These are phyloP conservation scores for Punctularia strigosozonata DNA, from an alignment of 768 basidiomycete genomes.

Conservation along the genomic window DNA sequence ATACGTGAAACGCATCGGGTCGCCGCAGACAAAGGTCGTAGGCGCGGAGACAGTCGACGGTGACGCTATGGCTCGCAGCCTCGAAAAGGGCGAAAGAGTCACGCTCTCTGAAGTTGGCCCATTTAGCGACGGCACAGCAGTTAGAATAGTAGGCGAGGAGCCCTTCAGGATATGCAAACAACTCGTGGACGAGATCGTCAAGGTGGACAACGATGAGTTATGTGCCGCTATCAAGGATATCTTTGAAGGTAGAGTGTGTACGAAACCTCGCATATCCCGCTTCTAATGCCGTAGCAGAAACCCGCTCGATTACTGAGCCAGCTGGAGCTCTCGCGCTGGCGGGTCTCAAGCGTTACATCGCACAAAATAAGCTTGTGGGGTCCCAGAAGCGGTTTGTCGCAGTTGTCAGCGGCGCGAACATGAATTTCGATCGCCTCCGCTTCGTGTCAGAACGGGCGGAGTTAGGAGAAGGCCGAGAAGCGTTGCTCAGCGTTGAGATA, in stretches of 20 bases:
- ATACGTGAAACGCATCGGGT: slow-evolving; percentile 89
- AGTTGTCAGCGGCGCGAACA: slow-evolving; percentile 92
- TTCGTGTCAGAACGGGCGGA: slow-evolving; percentile 99
- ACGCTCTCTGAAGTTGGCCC: slow-evolving; percentile 85
- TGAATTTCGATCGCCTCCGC: slow-evolving; percentile 94
- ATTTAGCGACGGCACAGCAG: slow-evolving; percentile 96
- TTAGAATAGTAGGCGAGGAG: slow-evolving; percentile 90
- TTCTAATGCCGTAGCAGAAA: slow-evolving; percentile 40
- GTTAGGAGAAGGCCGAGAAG: slow-evolving; percentile 91
- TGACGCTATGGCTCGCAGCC: slow-evolving; percentile 83
- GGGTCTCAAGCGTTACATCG: slow-evolving; percentile 81
- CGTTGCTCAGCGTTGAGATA: slow-evolving; percentile 85
- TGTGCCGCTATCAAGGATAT: slow-evolving; percentile 99
- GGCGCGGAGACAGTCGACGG: slow-evolving; percentile 95
- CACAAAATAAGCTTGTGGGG: slow-evolving; percentile 69
- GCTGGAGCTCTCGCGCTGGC: slow-evolving; percentile 90
- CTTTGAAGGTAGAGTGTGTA: slow-evolving; percentile 68
- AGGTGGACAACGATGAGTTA: slow-evolving; percentile 90
- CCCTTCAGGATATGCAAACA: slow-evolving; percentile 87
- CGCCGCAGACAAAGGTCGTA: slow-evolving; percentile 65
- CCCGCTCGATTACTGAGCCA: slow-evolving; percentile 92
- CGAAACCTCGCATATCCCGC: slow-evolving; percentile 3
- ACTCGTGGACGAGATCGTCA: slow-evolving; percentile 70
- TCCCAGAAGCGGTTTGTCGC: slow-evolving; percentile 83
- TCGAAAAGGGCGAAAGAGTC: slow-evolving; percentile 72